Conservation (phyloP, 225 moss, liverwort and hornwort genomes). For the Pseudisothecium myosuroides region DNA sequence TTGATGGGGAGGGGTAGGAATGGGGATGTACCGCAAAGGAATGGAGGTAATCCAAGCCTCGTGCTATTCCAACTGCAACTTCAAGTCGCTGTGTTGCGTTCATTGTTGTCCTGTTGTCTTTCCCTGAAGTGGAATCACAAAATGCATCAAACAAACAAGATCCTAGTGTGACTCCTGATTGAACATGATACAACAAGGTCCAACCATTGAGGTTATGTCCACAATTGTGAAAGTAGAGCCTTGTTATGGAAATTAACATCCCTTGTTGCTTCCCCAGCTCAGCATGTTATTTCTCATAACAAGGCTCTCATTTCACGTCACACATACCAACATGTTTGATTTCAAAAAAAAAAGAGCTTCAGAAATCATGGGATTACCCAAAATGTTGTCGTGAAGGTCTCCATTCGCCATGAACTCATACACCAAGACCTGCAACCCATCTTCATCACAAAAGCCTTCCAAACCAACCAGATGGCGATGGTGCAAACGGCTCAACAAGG, state of each 20-base stretch:
- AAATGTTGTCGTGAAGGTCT: conserved; percentile 38
- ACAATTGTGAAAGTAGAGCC: neutral
- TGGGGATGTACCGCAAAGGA: conserved; percentile 14
- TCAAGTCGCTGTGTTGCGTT: neutral
- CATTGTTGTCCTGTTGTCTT: conserved; percentile 9
- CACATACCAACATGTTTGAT: neutral
- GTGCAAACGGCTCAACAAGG: conserved; percentile 50
- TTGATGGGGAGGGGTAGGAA: neutral
- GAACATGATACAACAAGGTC: no score
- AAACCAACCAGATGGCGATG: conserved; percentile 51
- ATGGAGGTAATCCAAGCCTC: conserved; percentile 43
- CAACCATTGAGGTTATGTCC: neutral
- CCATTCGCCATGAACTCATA: conserved; percentile 75
- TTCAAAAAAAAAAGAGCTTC: neutral
- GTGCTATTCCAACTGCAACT: conserved; percentile 26
- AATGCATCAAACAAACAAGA: neutral
- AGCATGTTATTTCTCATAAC: neutral
- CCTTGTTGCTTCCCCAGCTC: no score
- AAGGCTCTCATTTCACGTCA: neutral
- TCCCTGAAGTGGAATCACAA: neutral
- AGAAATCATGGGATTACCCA: neutral
- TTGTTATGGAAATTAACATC: neutral
- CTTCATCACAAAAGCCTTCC: conserved; percentile 63
- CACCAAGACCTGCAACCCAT: conserved; percentile 53
- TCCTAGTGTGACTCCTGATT: no score